Evolutionary conservation across 805 yeast genomes (phyloP).

Genomic region (Soucietia sequanensis): DNA sequence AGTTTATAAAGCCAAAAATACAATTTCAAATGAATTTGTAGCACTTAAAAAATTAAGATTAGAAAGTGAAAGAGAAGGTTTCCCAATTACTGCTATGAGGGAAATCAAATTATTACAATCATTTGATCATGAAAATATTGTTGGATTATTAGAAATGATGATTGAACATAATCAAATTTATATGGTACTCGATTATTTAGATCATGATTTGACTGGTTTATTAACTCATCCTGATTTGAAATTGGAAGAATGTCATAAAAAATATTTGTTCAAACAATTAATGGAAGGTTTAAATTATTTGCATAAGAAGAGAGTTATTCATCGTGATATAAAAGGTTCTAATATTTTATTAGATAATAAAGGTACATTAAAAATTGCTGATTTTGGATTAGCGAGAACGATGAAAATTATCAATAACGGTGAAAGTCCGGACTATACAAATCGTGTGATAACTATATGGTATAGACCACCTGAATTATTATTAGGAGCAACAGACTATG

Average conservation of each 20-base stretch:
- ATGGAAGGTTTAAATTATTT: conserved; percentile 67
- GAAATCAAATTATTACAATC: conserved; percentile 85
- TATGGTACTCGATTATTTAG: conserved; percentile 93
- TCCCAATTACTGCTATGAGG: conserved; percentile 92
- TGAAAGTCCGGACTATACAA: conserved; percentile 79
- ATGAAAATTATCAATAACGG: conserved; percentile 57
- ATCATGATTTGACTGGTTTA: conserved; percentile 89
- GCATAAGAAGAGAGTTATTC: conserved; percentile 67
- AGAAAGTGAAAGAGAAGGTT: conserved; percentile 89
- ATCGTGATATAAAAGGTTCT: conserved; percentile 81
- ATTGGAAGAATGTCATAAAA: conserved; percentile 62
- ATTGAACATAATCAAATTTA: conserved; percentile 70
- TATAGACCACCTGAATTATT: conserved; percentile 94
- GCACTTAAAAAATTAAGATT: conserved; percentile 84
- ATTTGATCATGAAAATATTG: conserved; percentile 77
- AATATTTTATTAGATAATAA: conserved; percentile 63
- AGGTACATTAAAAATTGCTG: conserved; percentile 71
- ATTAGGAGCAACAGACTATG: conserved; percentile 87
- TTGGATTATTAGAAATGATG: conserved; percentile 86
- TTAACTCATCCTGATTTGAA: conserved; percentile 69
- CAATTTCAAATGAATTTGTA: conserved; percentile 64
- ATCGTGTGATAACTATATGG: conserved; percentile 95
- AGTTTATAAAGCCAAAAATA: conserved; percentile 84
- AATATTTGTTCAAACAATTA: conserved; percentile 63
- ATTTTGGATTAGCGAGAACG: conserved; percentile 77